Evolutionary conservation across 345 rosid genomes (phyloP), one percentile per base, ranked within the genome.

Genomic region (Gossypium sturtianum): DNA sequence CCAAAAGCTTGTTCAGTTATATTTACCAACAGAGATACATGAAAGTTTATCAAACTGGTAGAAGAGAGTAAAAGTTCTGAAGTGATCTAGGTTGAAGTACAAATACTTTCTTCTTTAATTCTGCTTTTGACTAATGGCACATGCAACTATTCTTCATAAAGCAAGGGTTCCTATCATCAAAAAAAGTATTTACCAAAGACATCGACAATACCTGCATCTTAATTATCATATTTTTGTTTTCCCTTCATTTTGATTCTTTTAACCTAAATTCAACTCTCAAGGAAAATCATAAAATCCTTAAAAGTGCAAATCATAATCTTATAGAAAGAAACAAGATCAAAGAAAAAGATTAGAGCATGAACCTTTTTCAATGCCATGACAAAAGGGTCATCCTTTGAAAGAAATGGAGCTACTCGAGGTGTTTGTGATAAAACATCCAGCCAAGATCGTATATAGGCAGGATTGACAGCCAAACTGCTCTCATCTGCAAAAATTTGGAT

Each of bases 331-430:
- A 47, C 20, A 12, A 62, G 48, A n/a, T 15, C 12, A 29, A 53
- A 52, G 9, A 54, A 72, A 71, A 20, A 59, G 73, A 29, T 27
- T 25, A 60, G 61, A 69, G 58, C 47, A 66, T 25, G 15, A 56
- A 92, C 99, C 98, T 91, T 95, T 80, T 84, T 87, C 79, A 95
- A 67, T 76, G 93, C 97, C 87, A 81, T 75, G 75, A 95, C 79
- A 68, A 95, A 82, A 15, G 97, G 96, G 74, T 95, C 94, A 60
- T 90, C 87, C 91, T 95, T 95, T 66, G 94, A 82, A 58, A 95
- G 87, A 81, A 91, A 90, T 20, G 99, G 99, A 41, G 96, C 98
- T 78, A 95, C 96, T 71, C 98, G 93, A 82, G 98, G 97, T 62
- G 97, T 93, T 79, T 58, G 88, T 79, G 97, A 93, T 84, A 95